phyloP scores from a whole-genome alignment of 2,329 filamentous ascomycete genomes.

The Lojkania enalia region DNA sequence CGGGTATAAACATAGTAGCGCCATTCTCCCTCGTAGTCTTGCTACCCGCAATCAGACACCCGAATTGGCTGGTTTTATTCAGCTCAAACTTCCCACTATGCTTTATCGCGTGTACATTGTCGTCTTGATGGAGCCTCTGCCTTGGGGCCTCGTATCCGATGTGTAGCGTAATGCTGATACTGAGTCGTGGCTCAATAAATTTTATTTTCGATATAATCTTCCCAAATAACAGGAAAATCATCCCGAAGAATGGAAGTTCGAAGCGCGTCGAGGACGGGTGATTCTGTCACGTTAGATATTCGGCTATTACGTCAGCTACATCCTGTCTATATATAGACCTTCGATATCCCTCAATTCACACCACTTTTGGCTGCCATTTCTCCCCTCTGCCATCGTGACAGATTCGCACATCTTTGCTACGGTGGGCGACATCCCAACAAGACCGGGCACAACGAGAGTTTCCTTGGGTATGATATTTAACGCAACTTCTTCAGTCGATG shows the following conservation, averaged over 20 bases:
- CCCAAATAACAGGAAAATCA: conserved; percentile 22
- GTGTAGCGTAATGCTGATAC: conserved; percentile 31
- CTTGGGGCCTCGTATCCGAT: conserved; percentile 36
- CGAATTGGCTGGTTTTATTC: conserved; percentile 27
- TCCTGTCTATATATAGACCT: no score
- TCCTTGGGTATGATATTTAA: conserved; percentile 27
- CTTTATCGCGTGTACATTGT: conserved; percentile 34
- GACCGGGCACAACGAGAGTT: conserved; percentile 28
- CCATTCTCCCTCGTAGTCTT: conserved; percentile 36
- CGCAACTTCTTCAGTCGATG: conserved; percentile 12
- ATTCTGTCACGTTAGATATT: no score
- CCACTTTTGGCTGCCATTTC: no score
- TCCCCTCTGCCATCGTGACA: no score
- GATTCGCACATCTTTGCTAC: conserved; percentile 27
- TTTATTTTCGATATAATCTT: conserved; percentile 21
- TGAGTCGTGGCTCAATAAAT: conserved; percentile 30
- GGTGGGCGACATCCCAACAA: conserved; percentile 37
- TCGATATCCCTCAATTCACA: no score
- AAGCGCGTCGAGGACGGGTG: conserved; percentile 26
- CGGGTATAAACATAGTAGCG: conserved; percentile 40
- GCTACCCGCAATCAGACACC: conserved; percentile 32
- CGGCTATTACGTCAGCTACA: no score
- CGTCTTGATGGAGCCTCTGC: conserved; percentile 37
- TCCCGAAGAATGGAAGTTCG: conserved; percentile 29
- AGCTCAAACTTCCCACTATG: conserved; percentile 22